Evolutionary conservation across 768 basidiomycete species (phyloP).

Genomic region (Lactifluus subvellereus): DNA sequence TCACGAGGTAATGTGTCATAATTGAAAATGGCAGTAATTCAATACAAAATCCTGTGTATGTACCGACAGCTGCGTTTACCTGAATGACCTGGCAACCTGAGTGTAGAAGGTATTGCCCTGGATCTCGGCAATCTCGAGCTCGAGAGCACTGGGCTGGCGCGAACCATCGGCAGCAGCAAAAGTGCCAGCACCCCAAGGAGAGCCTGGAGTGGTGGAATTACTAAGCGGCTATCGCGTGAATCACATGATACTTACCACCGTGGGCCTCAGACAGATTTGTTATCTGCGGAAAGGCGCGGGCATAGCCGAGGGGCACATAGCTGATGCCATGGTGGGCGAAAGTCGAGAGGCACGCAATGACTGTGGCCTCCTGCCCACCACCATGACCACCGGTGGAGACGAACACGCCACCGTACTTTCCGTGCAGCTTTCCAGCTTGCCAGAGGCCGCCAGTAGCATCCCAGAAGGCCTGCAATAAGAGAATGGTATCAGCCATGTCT

Average conservation of each 20-base stretch:
- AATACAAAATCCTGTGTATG: neutral
- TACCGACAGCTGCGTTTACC: neutral
- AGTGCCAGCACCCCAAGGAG: conserved; percentile 74
- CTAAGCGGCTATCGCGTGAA: neutral
- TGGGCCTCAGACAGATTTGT: conserved; percentile 44
- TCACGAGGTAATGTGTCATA: too few relatives aligned
- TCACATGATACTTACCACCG: conserved; percentile 43
- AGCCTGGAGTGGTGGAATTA: conserved; percentile 39
- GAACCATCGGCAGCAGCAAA: conserved; percentile 42
- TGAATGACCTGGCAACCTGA: conserved; percentile 34
- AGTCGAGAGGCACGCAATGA: conserved; percentile 46
- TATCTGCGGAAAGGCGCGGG: conserved; percentile 39
- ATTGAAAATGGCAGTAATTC: neutral
- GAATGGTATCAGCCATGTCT: neutral
- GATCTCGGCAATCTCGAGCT: conserved; percentile 44
- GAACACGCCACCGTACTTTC: conserved; percentile 74
- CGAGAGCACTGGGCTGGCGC: conserved; percentile 45
- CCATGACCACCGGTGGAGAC: conserved; percentile 67
- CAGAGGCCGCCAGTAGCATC: conserved; percentile 69
- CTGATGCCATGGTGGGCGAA: conserved; percentile 67
- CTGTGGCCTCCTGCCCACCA: conserved; percentile 73
- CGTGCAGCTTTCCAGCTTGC: conserved; percentile 51
- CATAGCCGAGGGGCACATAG: conserved; percentile 70
- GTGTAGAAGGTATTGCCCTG: conserved; percentile 52
- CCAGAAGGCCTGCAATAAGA: conserved; percentile 53